These are phyloP conservation scores for Pseudogymnoascus sp. DNA, from an alignment of 2,329 filamentous ascomycete species.

Conservation along the genomic window DNA sequence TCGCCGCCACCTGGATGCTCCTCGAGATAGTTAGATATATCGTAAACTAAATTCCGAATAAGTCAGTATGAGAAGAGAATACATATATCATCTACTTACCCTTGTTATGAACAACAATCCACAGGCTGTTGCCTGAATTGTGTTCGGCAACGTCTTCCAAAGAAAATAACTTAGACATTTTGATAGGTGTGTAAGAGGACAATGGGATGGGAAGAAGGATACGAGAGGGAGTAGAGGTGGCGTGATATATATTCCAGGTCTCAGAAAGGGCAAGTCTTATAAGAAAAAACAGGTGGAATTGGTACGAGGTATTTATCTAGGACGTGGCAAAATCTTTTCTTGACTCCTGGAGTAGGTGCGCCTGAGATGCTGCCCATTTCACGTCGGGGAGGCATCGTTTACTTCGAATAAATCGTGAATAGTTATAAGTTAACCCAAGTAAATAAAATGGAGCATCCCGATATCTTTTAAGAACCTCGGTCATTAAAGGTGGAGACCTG, in stretches of 20 bases:
- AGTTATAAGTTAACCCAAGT: not conserved
- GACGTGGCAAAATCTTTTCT: constrained; percentile 1
- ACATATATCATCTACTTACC: constrained; percentile 28
- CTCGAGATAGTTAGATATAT: constrained; percentile 48
- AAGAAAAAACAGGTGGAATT: not conserved
- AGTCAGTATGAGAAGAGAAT: not conserved
- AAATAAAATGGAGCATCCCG: not conserved
- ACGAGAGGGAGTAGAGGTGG: not conserved
- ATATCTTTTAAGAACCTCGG: not conserved
- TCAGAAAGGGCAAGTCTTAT: not conserved
- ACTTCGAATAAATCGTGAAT: constrained; percentile 3
- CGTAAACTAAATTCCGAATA: constrained; percentile 39
- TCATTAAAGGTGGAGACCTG: not conserved
- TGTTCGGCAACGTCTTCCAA: constrained; percentile 42
- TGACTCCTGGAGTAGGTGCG: not conserved
- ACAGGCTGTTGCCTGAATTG: constrained; percentile 40
- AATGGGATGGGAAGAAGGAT: not conserved
- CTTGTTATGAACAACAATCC: constrained; percentile 50
- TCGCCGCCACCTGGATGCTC: constrained; percentile 69
- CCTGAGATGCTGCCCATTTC: not conserved
- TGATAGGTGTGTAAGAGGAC: not conserved
- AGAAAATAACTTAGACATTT: constrained; percentile 16
- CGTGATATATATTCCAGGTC: not conserved
- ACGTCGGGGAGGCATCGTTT: not conserved
- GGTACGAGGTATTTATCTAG: not conserved